Evolutionary conservation across 1,284 basidiomycete species (phyloP).

Genomic region (Malassezia psittaci): DNA sequence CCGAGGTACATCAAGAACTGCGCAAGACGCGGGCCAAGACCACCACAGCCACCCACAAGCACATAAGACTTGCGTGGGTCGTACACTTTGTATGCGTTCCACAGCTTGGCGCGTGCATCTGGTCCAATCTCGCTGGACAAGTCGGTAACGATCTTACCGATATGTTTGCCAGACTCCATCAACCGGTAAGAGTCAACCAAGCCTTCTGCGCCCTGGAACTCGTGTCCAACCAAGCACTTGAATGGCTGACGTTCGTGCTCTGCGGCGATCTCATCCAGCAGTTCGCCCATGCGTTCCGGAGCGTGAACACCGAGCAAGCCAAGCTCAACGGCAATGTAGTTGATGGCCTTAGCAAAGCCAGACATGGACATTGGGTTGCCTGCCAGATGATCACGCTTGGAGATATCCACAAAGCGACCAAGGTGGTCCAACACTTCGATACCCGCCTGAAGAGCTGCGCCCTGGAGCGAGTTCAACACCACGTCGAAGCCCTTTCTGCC

Average conservation of each 20-base stretch:
- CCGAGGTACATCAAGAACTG: conserved; percentile 17
- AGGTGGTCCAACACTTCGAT: conserved; percentile 16
- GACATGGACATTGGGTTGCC: conserved; percentile 20
- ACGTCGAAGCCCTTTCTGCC: conserved; percentile 17
- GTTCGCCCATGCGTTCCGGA: conserved; percentile 11
- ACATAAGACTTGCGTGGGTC: conserved; percentile 19
- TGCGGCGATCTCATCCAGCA: conserved; percentile 17
- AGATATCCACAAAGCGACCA: conserved; percentile 19
- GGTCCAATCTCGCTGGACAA: conserved; percentile 1
- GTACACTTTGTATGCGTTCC: conserved; percentile 12
- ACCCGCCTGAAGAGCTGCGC: conserved; percentile 15
- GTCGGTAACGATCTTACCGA: conserved; percentile 19
- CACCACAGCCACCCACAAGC: conserved; percentile 22
- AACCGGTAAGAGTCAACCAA: conserved; percentile 17
- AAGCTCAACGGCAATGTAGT: conserved; percentile 20
- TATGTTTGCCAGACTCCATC: conserved; percentile 20
- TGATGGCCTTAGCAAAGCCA: conserved; percentile 19
- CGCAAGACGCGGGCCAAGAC: conserved; percentile 20
- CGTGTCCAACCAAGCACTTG: conserved; percentile 13
- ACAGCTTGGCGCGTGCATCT: not conserved
- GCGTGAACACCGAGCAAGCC: conserved; percentile 16
- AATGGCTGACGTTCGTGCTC: conserved; percentile 16
- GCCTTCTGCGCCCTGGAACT: conserved; percentile 14
- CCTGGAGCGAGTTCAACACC: conserved; percentile 19
- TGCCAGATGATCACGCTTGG: conserved; percentile 19